phyloP scores from a whole-genome alignment of 2,329 filamentous ascomycete genomes.

The Aspergillus uvarum region DNA sequence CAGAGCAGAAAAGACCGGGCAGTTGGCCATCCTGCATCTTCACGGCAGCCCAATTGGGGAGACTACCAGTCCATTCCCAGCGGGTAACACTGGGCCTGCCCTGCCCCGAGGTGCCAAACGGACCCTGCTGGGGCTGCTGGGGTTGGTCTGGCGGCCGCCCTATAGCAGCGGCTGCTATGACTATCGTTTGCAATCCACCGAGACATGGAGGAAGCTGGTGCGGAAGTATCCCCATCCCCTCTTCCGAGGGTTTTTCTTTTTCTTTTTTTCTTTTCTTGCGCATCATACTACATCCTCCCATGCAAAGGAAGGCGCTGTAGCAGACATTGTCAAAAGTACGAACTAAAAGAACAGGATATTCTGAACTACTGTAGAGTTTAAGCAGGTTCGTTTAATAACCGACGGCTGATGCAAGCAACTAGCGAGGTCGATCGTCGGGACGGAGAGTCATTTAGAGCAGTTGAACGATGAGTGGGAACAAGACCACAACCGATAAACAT shows the following conservation, averaged over 20 bases:
- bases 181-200: neutral
- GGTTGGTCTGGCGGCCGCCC: neutral
- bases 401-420: conserved; percentile 4
- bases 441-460: neutral
- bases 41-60: neutral
- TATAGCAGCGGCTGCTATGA: neutral
- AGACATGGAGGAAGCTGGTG: neutral
- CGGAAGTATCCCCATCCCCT: neutral
- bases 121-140: neutral
- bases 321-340: neutral
- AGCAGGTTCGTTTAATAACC: conserved; percentile 1
- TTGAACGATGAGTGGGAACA: no score
- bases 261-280: neutral
- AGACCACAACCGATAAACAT: neutral
- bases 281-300: neutral
- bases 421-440: conserved; percentile 6
- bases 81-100: neutral
- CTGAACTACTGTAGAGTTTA: conserved; percentile 9
- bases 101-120: neutral
- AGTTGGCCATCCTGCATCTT: conserved; percentile 1
- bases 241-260: neutral
- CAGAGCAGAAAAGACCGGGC: neutral
- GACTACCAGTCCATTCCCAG: neutral
- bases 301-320: neutral
- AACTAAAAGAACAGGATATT: neutral